Percentiles rank a stretch among this genome's conserved stretches.
phyloP scores from a whole-genome alignment of 2,329 filamentous ascomycete species.

The Ilyonectria robusta region DNA sequence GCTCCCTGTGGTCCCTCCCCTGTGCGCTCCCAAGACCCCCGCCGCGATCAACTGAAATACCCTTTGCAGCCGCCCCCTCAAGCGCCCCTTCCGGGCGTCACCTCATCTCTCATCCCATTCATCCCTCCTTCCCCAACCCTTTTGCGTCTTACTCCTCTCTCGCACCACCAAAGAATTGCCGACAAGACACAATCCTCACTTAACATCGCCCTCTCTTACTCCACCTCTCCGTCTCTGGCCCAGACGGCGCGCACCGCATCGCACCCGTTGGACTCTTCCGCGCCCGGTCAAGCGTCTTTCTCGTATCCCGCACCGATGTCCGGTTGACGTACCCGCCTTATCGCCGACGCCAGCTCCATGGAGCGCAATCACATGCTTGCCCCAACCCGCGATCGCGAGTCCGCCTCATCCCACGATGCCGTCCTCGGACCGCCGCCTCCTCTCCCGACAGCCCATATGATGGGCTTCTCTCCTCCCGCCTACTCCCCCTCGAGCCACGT shows the following conservation, averaged over 20 bases:
- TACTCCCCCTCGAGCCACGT: conserved; percentile 38
- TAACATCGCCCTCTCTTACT: not conserved
- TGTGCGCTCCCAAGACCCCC: conserved; percentile 22
- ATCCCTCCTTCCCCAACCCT: conserved; percentile 38
- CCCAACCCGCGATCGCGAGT: conserved; percentile 43
- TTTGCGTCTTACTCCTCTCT: conserved; percentile 27
- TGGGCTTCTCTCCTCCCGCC: conserved; percentile 44
- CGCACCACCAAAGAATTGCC: conserved; percentile 27
- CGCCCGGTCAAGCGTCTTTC: not conserved
- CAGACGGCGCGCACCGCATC: conserved; percentile 2
- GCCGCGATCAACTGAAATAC: conserved; percentile 40
- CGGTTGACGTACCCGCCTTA: conserved; percentile 48
- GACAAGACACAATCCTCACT: conserved; percentile 3
- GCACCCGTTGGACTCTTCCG: not conserved
- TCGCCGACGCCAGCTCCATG: conserved; percentile 51
- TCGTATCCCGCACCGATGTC: conserved; percentile 41
- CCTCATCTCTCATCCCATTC: conserved; percentile 30
- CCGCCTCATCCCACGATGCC: conserved; percentile 42
- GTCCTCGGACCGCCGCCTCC: conserved; percentile 47
- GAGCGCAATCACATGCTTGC: conserved; percentile 64
- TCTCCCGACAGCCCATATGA: conserved; percentile 42
- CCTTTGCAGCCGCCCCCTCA: conserved; percentile 24
- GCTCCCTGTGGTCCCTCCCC: conserved; percentile 3
- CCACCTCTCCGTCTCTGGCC: not conserved
- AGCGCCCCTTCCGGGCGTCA: conserved; percentile 26